phyloP scores from a whole-genome alignment of 768 basidiomycete genomes.

The Amanita jacksonii region DNA sequence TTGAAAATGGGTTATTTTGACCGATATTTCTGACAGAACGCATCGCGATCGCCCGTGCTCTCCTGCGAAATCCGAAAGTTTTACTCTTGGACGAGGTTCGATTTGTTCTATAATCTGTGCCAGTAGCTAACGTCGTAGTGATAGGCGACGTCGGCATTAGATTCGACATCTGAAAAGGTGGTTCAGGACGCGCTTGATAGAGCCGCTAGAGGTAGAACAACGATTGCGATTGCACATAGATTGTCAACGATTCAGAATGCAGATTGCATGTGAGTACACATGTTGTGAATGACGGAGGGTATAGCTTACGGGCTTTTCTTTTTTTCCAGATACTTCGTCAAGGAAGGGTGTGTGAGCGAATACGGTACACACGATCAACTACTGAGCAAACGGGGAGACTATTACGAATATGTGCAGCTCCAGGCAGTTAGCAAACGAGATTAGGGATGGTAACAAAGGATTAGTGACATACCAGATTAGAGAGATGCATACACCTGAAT shows the following conservation, averaged over 20 bases:
- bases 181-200: constrained; percentile 92
- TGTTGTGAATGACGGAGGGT: constrained; percentile 10
- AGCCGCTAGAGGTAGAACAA: constrained; percentile 88
- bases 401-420: constrained; percentile 84
- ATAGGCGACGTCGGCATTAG: constrained; percentile 79
- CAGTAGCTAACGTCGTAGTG: constrained; percentile 10
- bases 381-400: constrained; percentile 50
- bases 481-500: too few species aligned
- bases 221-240: constrained; percentile 92
- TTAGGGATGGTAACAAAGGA: constrained; percentile 19
- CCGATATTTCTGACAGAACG: constrained; percentile 29
- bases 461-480: not conserved
- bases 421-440: constrained; percentile 58
- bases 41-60: constrained; percentile 82
- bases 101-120: constrained; percentile 8
- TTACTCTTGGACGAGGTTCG: constrained; percentile 68
- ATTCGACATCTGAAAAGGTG: constrained; percentile 87
- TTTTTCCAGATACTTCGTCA: constrained; percentile 83
- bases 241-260: constrained; percentile 90
- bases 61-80: constrained; percentile 84
- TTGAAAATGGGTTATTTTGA: constrained; percentile 8
- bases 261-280: constrained; percentile 61
- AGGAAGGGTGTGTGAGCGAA: constrained; percentile 80
- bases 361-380: constrained; percentile 85
- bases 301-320: constrained; percentile 10